Evolutionary conservation across 163 green algal genomes (phyloP), one percentile per base, ranked within the genome.

Genomic region (Prototheca wickerhamii): DNA sequence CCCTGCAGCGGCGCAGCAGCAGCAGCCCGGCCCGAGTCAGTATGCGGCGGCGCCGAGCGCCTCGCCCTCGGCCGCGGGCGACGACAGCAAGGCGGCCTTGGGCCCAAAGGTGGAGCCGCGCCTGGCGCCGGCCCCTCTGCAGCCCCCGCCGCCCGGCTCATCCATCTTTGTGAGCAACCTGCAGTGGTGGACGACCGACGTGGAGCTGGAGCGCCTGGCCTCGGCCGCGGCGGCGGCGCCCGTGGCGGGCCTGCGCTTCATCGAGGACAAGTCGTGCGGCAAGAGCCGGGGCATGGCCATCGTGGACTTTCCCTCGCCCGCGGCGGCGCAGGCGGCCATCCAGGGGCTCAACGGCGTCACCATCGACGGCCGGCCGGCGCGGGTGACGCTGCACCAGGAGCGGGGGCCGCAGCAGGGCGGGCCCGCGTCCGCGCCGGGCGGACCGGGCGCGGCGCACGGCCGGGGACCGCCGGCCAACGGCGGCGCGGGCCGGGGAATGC

Each of bases 231-330:
- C 76, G 37, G 86, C 84, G 55, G 87, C 86, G 12, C 20, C 44
- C 3, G 68, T 90, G 25, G 54, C 59, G 3, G 61, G 68, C 4
- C 37, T 91, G 28, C 73, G 69, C 26, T 94, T 94, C 66, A 77
- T 89, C 29, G 83, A 91, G 66, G 89, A 96, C 51, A 84, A 87
- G 29, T 42, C 67, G 8, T 89, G 66, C 25, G 88, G 88, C 20
- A 90, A 90, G 64, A 87, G 73, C 43, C 84, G 84, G 60, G 89
- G 89, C 4, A 85, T 81, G 30, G 84, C 73, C 0, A 58, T 89
- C 8, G 82, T 95, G n/a, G 79, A 90, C n/a, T 92, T 92, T 61
- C 68, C 50, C 0, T 69, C 75, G 2, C 5, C 60, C 0, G 76
- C 81, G 30, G 74, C 80, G 4, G 86, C 86, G 10, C 44, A 65